phyloP scores from a whole-genome alignment of 2,329 filamentous ascomycete species.

The Aspergillus ustus region DNA sequence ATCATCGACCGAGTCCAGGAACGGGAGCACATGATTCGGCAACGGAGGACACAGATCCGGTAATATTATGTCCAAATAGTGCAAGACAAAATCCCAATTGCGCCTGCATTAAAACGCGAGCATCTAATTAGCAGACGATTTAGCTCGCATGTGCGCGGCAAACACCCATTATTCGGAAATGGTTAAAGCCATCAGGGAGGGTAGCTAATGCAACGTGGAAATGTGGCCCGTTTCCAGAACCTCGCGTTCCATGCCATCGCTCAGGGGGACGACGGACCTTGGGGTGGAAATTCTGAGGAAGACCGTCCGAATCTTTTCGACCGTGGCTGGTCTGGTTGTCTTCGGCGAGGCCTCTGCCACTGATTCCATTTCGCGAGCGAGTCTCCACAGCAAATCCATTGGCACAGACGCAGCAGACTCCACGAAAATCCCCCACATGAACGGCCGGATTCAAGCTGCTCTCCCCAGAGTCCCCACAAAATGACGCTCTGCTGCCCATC shows the following conservation, averaged over 20 bases:
- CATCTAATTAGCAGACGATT: neutral
- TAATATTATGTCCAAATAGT: neutral
- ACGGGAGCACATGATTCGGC: neutral
- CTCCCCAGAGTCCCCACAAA: conserved; percentile 29
- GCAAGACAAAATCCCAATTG: neutral
- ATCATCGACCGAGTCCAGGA: neutral
- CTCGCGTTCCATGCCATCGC: neutral
- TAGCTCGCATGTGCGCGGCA: neutral
- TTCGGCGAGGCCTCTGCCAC: neutral
- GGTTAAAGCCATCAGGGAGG: neutral
- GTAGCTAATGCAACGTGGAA: neutral
- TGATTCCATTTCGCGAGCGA: neutral
- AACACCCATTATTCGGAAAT: neutral
- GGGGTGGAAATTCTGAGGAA: neutral
- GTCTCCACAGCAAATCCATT: conserved; percentile 18
- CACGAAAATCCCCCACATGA: conserved; percentile 31
- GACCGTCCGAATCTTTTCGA: neutral
- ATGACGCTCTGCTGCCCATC: conserved; percentile 4
- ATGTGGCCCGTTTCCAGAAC: conserved; percentile 9
- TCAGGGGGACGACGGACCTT: neutral
- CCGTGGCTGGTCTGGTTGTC: neutral
- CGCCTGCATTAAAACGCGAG: neutral
- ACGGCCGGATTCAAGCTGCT: conserved; percentile 17
- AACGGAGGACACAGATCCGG: conserved; percentile 9
- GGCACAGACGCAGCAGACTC: conserved; percentile 19